phyloP scores from a whole-genome alignment of 345 rosid species.

The Murraya paniculata region DNA sequence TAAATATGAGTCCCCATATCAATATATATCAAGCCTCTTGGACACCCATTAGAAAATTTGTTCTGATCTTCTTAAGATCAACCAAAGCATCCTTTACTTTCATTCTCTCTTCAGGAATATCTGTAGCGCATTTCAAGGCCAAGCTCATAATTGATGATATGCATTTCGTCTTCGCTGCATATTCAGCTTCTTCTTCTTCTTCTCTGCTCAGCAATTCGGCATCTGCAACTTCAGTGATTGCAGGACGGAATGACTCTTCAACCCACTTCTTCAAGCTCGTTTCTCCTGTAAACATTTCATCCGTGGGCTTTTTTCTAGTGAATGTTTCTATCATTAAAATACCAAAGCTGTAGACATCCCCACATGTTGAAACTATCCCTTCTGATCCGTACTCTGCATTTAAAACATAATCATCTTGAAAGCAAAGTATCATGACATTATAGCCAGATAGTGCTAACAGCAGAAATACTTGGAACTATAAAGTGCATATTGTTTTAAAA shows the following conservation, averaged over 20 bases:
- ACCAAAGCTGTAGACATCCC: constrained; percentile 19
- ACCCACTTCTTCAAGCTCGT: constrained; percentile 20
- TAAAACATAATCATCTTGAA: not conserved
- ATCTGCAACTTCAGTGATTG: constrained; percentile 1
- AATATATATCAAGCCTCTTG: not conserved
- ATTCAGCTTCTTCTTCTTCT: not conserved
- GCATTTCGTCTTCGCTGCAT: constrained; percentile 3
- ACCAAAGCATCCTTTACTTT: not conserved
- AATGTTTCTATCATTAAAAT: constrained; percentile 19
- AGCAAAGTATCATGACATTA: not conserved
- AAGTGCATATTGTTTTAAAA: too few relatives aligned
- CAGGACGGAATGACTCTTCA: not conserved
- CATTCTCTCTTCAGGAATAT: not conserved
- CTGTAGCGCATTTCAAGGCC: constrained; percentile 6
- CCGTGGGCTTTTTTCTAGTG: constrained; percentile 17
- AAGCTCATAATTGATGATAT: not conserved
- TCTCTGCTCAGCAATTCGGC: not conserved
- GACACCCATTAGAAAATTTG: not conserved
- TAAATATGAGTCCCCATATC: too few relatives aligned
- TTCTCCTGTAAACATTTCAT: constrained; percentile 12
- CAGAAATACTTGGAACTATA: too few relatives aligned
- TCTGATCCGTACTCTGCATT: constrained; percentile 19
- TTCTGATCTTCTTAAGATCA: not conserved
- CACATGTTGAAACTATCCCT: constrained; percentile 9
- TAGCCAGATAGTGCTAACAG: not conserved